phyloP scores from a whole-genome alignment of 345 rosid species.

The Acer campestre region DNA sequence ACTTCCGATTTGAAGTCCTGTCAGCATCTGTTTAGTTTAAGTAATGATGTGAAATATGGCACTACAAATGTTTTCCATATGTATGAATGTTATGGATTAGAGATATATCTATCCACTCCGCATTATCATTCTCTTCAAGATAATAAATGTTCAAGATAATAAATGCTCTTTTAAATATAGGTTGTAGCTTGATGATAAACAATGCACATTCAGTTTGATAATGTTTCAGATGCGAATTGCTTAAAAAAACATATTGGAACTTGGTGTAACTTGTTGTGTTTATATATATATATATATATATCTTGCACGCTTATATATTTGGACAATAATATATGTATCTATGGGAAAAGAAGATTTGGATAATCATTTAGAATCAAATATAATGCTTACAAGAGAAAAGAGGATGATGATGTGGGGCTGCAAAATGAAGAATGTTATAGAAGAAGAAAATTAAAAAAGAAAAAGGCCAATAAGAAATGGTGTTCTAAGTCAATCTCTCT shows the following conservation, averaged over 20 bases:
- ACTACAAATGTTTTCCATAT: slow-evolving; percentile 9
- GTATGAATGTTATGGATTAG: background rate
- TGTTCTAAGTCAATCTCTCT: slow-evolving; percentile 35
- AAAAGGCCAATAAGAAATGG: slow-evolving; percentile 20
- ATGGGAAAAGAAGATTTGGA: slow-evolving; percentile 21
- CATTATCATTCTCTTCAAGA: slow-evolving; percentile 6
- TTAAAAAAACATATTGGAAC: too few relatives aligned
- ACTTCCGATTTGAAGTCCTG: slow-evolving; percentile 48
- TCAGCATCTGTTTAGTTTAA: slow-evolving; percentile 47
- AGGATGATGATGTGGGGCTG: slow-evolving; percentile 28
- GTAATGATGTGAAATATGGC: slow-evolving; percentile 20
- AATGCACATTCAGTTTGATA: too few relatives aligned
- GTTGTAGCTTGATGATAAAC: too few relatives aligned
- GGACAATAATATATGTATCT: background rate
- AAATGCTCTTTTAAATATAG: background rate
- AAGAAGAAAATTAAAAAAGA: background rate
- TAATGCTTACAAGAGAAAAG: slow-evolving; percentile 25
- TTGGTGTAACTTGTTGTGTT: background rate
- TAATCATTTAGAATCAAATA: slow-evolving; percentile 33
- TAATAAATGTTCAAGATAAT: slow-evolving; percentile 10
- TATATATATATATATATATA: too few relatives aligned
- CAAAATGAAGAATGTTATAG: slow-evolving; percentile 18
- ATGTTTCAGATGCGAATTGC: too few relatives aligned
- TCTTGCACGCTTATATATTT: background rate
- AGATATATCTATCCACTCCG: slow-evolving; percentile 3